These are phyloP conservation scores for Botrytis hyacinthi DNA, from an alignment of 2,329 filamentous ascomycete species.

Conservation along the genomic window DNA sequence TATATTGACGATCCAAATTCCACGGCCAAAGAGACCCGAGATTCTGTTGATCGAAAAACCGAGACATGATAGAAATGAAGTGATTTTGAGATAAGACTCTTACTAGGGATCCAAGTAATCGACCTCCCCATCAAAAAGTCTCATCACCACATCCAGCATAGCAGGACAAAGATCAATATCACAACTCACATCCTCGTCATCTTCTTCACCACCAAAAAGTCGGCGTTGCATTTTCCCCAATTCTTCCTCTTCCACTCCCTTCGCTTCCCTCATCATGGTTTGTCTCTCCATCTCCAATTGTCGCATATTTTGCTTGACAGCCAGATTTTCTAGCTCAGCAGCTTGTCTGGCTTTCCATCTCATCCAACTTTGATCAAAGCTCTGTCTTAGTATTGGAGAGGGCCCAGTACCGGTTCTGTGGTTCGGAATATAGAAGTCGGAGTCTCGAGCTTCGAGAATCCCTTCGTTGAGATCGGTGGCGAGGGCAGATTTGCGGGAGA, in stretches of 20 bases:
- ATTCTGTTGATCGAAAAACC: slow-evolving; percentile 14
- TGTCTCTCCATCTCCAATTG: slow-evolving; percentile 7
- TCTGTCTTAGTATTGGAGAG: slow-evolving; percentile 37
- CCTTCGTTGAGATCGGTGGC: slow-evolving; percentile 32
- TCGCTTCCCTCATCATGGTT: slow-evolving; percentile 23
- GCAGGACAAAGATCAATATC: slow-evolving; percentile 37
- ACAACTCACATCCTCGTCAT: slow-evolving; percentile 29
- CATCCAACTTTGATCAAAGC: slow-evolving; percentile 37
- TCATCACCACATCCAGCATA: slow-evolving; percentile 38
- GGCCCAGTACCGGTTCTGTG: slow-evolving; percentile 19
- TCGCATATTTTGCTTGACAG: neutral
- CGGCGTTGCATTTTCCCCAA: slow-evolving; percentile 29
- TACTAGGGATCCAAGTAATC: slow-evolving; percentile 38
- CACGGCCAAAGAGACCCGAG: slow-evolving; percentile 8
- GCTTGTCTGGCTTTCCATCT: slow-evolving; percentile 36
- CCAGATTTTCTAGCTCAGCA: slow-evolving; percentile 22
- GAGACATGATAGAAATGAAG: slow-evolving; percentile 23
- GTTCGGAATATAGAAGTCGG: slow-evolving; percentile 29
- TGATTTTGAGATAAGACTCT: slow-evolving; percentile 22
- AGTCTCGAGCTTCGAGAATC: slow-evolving; percentile 33
- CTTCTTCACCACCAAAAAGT: slow-evolving; percentile 37
- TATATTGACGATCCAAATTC: neutral
- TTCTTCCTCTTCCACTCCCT: slow-evolving; percentile 30
- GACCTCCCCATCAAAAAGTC: slow-evolving; percentile 37
- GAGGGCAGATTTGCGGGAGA: slow-evolving; percentile 32